Base-by-base conservation (phyloP, 148 eudicot genomes). In the Vaccinium corymbosum region DNA sequence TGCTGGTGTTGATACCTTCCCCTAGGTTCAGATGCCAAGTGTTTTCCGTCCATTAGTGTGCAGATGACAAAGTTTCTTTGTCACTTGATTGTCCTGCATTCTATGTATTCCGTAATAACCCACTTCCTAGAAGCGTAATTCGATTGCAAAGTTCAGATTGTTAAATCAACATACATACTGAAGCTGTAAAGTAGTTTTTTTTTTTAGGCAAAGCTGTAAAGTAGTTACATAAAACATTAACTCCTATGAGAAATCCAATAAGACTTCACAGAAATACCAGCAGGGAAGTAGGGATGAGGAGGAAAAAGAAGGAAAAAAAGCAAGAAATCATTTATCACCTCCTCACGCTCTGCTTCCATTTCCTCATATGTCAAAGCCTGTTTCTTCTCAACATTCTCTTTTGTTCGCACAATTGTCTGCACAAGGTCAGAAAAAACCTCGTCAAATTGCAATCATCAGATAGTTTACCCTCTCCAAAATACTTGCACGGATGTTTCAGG, bases 301-400 rank as follows among this genome's bases (percentile, higher is more conserved):
- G 59, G 59, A 22, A 51, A 38, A 15, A 75, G 20, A 68, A 9
- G 49, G 81, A 1, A n/a, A 52, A 46, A 80, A 79, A 13, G 17
- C 35, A 50, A 35, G 49, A 29, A 71, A 74, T 50, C 38, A 52
- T 10, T 55, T 64, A 20, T 80, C 68, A 94, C 99, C 92, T 97
- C 99, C 83, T 92, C 95, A 35, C 90, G 93, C 85, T 94, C 98
- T 46, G 89, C 84, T 82, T 84, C 90, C 87, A 93, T 87, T 88
- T 97, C 99, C 46, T 91, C 96, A 9, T 83, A 89, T 2, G 95
- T 93, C 92, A 94, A 87, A 84, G 97, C 98, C 85, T 97, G 99
- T 84, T 97, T 97, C 94, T 94, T 97, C 91, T 85, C 96, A 82
- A 90, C 85, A 82, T 97, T 97, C 88, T 94, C 99, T 87, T 91